Conservation (phyloP, 495 filamentous ascomycete genomes). For the Lophium mytilinum region DNA sequence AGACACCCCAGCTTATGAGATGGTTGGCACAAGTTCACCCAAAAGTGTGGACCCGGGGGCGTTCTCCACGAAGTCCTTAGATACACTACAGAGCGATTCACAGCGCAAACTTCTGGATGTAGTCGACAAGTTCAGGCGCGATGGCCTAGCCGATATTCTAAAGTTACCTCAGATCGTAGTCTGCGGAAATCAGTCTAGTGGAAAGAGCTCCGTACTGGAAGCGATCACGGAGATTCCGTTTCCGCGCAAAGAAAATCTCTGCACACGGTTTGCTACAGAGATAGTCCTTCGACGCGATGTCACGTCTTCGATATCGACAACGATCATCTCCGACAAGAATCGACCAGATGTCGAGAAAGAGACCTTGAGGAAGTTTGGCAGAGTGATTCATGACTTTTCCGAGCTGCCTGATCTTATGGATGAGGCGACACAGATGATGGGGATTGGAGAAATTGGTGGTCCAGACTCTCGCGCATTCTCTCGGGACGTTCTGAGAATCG, state of each 20-base stretch:
- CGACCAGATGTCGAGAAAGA: slow-evolving; percentile 23
- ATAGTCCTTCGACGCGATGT: slow-evolving; percentile 41
- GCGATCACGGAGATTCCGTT: slow-evolving; percentile 64
- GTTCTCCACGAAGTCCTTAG: slow-evolving; percentile 22
- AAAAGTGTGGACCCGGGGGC: neutral
- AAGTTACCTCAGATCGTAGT: slow-evolving; percentile 64
- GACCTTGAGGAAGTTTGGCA: slow-evolving; percentile 27
- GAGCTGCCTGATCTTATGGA: slow-evolving; percentile 29
- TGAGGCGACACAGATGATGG: slow-evolving; percentile 29
- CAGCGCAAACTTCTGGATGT: slow-evolving; percentile 42
- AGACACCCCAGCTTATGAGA: neutral
- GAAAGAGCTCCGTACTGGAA: slow-evolving; percentile 69
- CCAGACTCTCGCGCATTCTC: slow-evolving; percentile 38
- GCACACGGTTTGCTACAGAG: slow-evolving; percentile 64
- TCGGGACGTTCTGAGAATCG: slow-evolving; percentile 55
- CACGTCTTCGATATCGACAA: slow-evolving; percentile 17
- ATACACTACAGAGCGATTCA: slow-evolving; percentile 25
- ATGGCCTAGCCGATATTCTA: slow-evolving; percentile 48
- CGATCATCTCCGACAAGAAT: slow-evolving; percentile 30
- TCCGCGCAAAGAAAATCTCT: slow-evolving; percentile 53
- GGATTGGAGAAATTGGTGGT: slow-evolving; percentile 13
- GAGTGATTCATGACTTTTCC: slow-evolving; percentile 26
- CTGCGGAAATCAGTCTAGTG: slow-evolving; percentile 63
- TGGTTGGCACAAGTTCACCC: neutral
- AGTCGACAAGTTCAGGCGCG: slow-evolving; percentile 49